Evolutionary conservation across 1,139 yeast genomes (phyloP), one percentile per base, ranked within the genome.

Genomic region (Petasospora fabianii): DNA sequence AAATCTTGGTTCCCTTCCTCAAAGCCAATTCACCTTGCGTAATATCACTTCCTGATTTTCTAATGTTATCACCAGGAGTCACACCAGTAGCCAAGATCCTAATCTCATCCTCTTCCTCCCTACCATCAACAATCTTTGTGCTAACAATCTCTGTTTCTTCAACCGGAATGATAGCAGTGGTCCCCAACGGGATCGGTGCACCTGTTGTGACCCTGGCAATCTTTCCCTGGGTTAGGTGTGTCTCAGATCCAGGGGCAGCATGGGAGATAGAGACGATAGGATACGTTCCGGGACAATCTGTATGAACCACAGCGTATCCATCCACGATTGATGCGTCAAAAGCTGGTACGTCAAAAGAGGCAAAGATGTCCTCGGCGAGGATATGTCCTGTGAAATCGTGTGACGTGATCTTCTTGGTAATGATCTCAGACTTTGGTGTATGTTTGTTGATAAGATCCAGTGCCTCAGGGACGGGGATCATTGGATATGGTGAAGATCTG

Each of bases 281-380:
- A 36, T 64, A 66, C 0, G 51, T 47, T 1, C 72, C 74, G 0
- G 74, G 69, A 8, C 74, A 69, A 44, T 69, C 72, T 1, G 59
- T 35, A 39, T 64, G 62, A 3, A 58, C 44, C 1, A 71, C 71
- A 1, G 78, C 77, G 45, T 73, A 73, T 1, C 78, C 77, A 48
- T 73, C 78, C 4, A 73, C 77, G 27, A 73, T 70, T 41, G 74
- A 67, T 1, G 78, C 76, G 6, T 71, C 52, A 51, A 68, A 72
- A 15, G 63, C 58, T 0, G 78, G 78, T 11, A 71, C 73, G 38
- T 62, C 54, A 1, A 58, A 48, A 0, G 61, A 56, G 1, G 76
- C 58, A 27, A 33, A 36, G 5, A 72, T 46, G 41, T 69, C 71
- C 42, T 68, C 66, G 2, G 72, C 67, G 3, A 69, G 32, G 12